phyloP scores from a whole-genome alignment of 164 flowering plant genomes.

The Magnolia officinalis region DNA sequence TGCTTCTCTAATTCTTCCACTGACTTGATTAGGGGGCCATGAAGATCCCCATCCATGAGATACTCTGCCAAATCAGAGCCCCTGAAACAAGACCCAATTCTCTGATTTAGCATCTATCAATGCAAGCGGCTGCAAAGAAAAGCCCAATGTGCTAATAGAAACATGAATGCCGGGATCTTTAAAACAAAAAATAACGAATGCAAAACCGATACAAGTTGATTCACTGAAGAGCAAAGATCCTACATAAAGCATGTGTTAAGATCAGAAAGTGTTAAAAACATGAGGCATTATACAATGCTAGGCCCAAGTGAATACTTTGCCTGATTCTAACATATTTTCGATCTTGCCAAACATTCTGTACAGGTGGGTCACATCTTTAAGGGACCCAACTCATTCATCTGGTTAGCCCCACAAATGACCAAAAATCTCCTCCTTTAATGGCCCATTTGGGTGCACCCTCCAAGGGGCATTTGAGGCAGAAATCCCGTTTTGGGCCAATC shows the following conservation, averaged over 20 bases:
- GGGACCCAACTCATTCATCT: background rate
- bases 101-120: background rate
- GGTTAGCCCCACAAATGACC: too few relatives aligned
- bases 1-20: conserved; percentile 9
- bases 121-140: background rate
- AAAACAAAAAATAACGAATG: background rate
- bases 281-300: background rate
- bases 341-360: background rate
- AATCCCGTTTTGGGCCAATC: too few relatives aligned
- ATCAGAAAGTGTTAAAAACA: background rate
- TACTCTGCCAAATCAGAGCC: conserved; percentile 3
- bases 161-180: background rate
- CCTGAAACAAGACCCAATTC: conserved; percentile 5
- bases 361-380: background rate
- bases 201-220: background rate
- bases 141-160: background rate
- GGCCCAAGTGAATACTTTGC: background rate
- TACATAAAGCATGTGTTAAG: background rate
- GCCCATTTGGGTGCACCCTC: too few relatives aligned
- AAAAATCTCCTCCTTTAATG: too few relatives aligned
- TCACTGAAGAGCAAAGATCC: background rate
- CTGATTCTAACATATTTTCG: background rate
- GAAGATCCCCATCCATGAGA: conserved; percentile 10
- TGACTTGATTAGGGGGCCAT: conserved; percentile 13
- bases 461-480: too few relatives aligned